These are phyloP conservation scores for Chlorella variabilis DNA, from an alignment of 163 green algal genomes.

Conservation along the genomic window DNA sequence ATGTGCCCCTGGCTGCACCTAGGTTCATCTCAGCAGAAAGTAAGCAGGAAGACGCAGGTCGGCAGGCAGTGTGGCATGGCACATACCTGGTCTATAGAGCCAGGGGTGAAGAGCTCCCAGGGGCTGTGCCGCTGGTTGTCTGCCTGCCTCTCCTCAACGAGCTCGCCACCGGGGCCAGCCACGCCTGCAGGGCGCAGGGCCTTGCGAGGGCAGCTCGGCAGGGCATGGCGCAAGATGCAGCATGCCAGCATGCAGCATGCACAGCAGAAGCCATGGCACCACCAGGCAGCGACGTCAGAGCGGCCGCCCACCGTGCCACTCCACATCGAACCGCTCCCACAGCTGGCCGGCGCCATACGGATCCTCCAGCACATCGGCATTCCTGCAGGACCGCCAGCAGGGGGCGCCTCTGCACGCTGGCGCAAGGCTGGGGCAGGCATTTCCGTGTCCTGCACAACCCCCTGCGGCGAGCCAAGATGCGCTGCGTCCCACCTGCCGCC, in stretches of 20 bases:
- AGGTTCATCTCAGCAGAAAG: not conserved
- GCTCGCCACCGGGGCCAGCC: not conserved
- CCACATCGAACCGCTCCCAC: constrained; percentile 64
- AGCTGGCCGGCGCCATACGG: constrained; percentile 50
- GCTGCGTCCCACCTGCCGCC: not conserved
- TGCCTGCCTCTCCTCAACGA: not conserved
- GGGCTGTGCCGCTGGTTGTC: constrained; percentile 42
- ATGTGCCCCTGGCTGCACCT: too few species aligned
- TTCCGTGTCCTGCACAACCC: not conserved
- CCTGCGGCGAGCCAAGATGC: too few species aligned
- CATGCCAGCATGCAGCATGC: too few species aligned
- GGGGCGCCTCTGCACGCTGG: too few species aligned
- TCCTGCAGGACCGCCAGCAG: not conserved
- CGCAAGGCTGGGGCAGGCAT: not conserved
- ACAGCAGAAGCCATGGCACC: too few species aligned
- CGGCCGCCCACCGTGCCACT: constrained; percentile 38
- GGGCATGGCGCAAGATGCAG: too few species aligned
- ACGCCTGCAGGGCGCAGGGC: constrained; percentile 11
- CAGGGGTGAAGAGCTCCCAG: constrained; percentile 59
- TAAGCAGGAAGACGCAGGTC: too few species aligned
- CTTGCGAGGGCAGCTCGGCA: too few species aligned
- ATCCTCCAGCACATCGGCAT: constrained; percentile 46
- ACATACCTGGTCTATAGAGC: constrained; percentile 21
- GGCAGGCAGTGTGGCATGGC: not conserved
- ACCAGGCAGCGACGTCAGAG: not conserved